These are phyloP conservation scores for Pterocarpus macrocarpus DNA, from an alignment of 306 rosid genomes.

Conservation along the genomic window DNA sequence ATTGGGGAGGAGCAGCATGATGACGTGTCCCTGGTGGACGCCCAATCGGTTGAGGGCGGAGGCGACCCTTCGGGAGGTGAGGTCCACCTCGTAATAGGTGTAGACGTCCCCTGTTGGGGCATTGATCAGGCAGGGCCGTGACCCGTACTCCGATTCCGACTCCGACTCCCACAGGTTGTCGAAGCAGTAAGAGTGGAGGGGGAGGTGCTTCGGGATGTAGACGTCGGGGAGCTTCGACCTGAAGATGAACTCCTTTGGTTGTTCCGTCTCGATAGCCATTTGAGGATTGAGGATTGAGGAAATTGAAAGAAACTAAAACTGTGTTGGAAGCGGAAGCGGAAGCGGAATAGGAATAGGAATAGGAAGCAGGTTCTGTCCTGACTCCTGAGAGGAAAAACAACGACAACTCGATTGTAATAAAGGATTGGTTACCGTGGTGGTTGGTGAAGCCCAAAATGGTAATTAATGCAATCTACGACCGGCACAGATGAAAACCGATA, in stretches of 20 bases:
- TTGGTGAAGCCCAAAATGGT: no score
- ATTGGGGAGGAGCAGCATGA: constrained; percentile 68
- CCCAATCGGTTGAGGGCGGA: constrained; percentile 60
- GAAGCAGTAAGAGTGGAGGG: constrained; percentile 69
- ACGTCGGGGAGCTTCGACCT: constrained; percentile 72
- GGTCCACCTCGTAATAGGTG: constrained; percentile 46
- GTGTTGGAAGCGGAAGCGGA: no score
- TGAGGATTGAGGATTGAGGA: no score
- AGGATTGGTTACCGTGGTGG: no score
- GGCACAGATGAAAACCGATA: no score
- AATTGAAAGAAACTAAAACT: no score
- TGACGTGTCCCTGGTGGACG: constrained; percentile 54
- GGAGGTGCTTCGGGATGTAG: constrained; percentile 74
- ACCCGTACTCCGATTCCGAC: constrained; percentile 2
- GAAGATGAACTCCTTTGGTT: constrained; percentile 52
- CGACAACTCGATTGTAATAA: no score
- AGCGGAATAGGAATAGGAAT: no score
- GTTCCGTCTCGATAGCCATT: no score
- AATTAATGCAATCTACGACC: no score
- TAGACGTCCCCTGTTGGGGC: constrained; percentile 59
- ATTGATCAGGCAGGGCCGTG: constrained; percentile 70
- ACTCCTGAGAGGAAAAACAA: no score
- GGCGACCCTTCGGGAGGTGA: constrained; percentile 51
- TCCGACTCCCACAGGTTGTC: constrained; percentile 50
- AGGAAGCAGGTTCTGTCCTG: no score